Evolutionary conservation across 2,329 filamentous ascomycete species (phyloP), one percentile per base, ranked within the genome.

Genomic region (Fusarium subtropicale): DNA sequence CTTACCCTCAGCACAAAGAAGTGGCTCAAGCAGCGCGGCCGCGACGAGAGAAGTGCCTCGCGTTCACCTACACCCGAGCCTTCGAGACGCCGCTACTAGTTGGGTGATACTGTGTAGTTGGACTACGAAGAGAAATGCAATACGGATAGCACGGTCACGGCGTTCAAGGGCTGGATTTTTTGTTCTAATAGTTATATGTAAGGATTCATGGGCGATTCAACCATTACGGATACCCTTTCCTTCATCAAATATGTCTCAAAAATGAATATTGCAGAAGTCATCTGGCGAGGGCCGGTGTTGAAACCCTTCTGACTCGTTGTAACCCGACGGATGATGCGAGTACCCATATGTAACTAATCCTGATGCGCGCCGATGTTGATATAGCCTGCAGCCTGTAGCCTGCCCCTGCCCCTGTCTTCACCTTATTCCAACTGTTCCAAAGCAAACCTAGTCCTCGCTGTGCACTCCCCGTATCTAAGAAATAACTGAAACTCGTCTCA

Each of bases 1-100:
- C 81, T 99, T 74, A 90, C 92, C 68, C 86, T 98, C 73, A 89
- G 89, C 75, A 98, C 95, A 68, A 97, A 97, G 88, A 98, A 98
- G 86, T 98, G 95, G 94, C 84, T 98, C 77, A 92, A 92, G 84
- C 83, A 89, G 82, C 87, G 93, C 65, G 95, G 94, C 22, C 86
- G 92, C 74, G 95, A 97, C 82, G 90, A 91, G 77, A 88, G 93
- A 80, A 97, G 93, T 79, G 88, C 90, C 69, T 92, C 85, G 70
- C 87, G 93, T 76, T 97, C 92, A 78, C 93, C 94, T 0, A 96
- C 91, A 73, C 95, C 95, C 5, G 93, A 97, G 80, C 92, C 93
- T 8, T 88, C 90, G 66, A 88, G 91, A 76, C 90, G 90, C 80
- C 86, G 92, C 74, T 91, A 84, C 77, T 93, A 86, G 77, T 22